Evolutionary conservation across 345 rosid species (phyloP), one percentile per base, ranked within the genome.

Genomic region (Carallia pectinifolia): DNA sequence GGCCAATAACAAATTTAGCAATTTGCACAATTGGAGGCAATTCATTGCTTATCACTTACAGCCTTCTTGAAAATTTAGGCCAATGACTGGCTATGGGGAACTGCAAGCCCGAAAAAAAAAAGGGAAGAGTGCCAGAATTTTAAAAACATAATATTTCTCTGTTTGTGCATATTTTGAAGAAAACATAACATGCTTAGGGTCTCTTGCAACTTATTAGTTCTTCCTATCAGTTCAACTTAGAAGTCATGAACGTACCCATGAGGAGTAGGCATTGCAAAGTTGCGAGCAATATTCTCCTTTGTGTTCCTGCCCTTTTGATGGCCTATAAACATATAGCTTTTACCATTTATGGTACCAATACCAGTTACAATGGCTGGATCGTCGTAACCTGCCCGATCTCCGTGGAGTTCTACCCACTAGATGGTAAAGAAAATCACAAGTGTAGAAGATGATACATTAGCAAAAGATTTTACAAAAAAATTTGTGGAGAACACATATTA

Each of bases 231-330:
- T 23, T 29, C 59, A 55, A 23, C 30, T 8, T 5, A 7, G 59
- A 23, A 55, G 82, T 72, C 66, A 19, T 36, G 69, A 59, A 34
- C 85, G 64, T 88, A 95, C 99, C 96, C 99, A 56, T 92, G 99
- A 52, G 99, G 99, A 66, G 97, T 95, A 74, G 99, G 99, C 99
- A 92, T 95, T 64, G 97, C 99, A 81, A 95, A 95, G 81, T 95
- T 95, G 52, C 97, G 91, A 79, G 83, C 83, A 58, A 95, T 89
- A 78, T 90, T 89, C 80, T 95, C 99, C 84, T 95, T 95, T 58
- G 99, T 90, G 78, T 92, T 95, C 83, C 99, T 90, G 75, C 99
- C 99, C 86, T 95, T 95, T 77, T 90, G 99, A 67, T 95, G 99
- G 79, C 99, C 99, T 34, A 92, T 90, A 77, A 95, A 92, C 99